Evolutionary conservation across 495 filamentous ascomycete species (phyloP).

Genomic region (Astrothelium subdiscretum): DNA sequence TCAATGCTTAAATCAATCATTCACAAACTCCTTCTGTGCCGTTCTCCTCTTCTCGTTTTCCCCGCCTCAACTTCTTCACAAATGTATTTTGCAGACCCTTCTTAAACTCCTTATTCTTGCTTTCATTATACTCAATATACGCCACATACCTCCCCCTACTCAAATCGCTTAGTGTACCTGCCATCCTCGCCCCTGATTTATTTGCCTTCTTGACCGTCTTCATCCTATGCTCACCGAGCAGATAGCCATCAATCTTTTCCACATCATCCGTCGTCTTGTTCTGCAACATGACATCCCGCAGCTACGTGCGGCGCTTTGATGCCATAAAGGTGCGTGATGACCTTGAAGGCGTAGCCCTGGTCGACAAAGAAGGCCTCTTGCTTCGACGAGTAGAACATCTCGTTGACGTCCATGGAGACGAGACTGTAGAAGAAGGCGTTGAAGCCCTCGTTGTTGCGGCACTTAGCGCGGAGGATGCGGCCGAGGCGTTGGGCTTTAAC

Average conservation of each 20-base stretch:
- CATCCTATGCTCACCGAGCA: slow-evolving; percentile 54
- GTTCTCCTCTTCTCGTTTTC: slow-evolving; percentile 55
- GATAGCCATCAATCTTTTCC: slow-evolving; percentile 68
- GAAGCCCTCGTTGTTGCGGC: slow-evolving; percentile 95
- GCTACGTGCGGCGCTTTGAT: slow-evolving; percentile 86
- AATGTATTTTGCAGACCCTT: slow-evolving; percentile 53
- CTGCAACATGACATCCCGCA: slow-evolving; percentile 85
- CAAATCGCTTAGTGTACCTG: slow-evolving; percentile 72
- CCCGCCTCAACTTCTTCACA: slow-evolving; percentile 73
- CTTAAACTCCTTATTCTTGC: slow-evolving; percentile 70
- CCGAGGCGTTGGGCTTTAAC: slow-evolving; percentile 92
- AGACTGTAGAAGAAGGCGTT: slow-evolving; percentile 99
- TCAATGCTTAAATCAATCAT: no score
- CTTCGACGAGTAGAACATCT: slow-evolving; percentile 98
- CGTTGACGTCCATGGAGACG: slow-evolving; percentile 90
- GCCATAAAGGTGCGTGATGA: slow-evolving; percentile 90
- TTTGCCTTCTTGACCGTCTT: slow-evolving; percentile 34
- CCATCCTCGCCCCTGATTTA: slow-evolving; percentile 64
- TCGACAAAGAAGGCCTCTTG: slow-evolving; percentile 97
- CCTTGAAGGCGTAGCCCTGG: slow-evolving; percentile 98
- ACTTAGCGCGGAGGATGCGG: slow-evolving; percentile 89
- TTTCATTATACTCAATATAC: slow-evolving; percentile 77
- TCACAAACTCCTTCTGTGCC: slow-evolving; percentile 15
- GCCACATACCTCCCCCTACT: slow-evolving; percentile 93
- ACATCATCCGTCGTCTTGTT: slow-evolving; percentile 70